Conservation (phyloP, 192 early-diverging fungal genomes). For the Kappamyces sp. region DNA sequence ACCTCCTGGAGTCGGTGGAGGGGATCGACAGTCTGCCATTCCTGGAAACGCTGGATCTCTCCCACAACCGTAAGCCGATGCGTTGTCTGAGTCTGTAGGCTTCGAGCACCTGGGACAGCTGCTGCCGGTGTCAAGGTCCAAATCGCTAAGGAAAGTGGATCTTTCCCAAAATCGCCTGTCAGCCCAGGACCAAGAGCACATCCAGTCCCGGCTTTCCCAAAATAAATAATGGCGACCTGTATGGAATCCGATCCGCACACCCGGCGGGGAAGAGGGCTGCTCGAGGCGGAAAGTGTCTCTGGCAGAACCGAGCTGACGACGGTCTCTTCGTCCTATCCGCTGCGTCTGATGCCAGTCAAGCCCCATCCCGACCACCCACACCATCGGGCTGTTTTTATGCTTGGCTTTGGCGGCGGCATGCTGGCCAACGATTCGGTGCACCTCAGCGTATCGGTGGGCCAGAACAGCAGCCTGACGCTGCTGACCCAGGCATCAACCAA, state of each 20-base stretch:
- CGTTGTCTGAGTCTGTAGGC: too few species aligned
- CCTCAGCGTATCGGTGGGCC: constrained; percentile 44
- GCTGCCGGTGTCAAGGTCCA: too few species aligned
- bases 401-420: constrained; percentile 75
- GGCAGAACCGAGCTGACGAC: constrained; percentile 2
- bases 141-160: too few species aligned
- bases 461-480: constrained; percentile 51
- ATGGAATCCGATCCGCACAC: too few species aligned
- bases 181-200: too few species aligned
- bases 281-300: background rate
- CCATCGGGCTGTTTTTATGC: constrained; percentile 56
- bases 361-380: constrained; percentile 29
- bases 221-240: too few species aligned
- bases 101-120: too few species aligned
- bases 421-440: constrained; percentile 60
- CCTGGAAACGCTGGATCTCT: background rate
- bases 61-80: constrained; percentile 3
- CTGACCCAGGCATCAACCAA: constrained; percentile 82
- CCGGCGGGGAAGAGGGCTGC: too few species aligned
- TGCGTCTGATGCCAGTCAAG: constrained; percentile 49
- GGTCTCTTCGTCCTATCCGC: constrained; percentile 41
- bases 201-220: too few species aligned
- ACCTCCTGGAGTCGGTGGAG: background rate
- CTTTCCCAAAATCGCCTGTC: too few species aligned
- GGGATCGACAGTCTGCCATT: background rate